Conservation (phyloP, 2,329 filamentous ascomycete genomes). For the Xylaria sp. region DNA sequence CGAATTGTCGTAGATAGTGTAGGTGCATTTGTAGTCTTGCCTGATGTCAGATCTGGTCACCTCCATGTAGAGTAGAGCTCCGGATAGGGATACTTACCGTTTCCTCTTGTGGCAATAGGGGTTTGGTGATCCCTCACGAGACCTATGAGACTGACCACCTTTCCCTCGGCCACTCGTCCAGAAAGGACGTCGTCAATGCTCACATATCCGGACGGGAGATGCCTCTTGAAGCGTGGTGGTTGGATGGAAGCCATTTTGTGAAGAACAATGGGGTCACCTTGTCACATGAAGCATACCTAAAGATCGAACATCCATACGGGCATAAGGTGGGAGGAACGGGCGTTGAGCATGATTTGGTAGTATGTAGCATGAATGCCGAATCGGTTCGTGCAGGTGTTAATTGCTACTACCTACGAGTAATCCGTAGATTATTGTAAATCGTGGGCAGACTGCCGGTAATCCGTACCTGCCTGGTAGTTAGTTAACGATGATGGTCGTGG, state of each 20-base stretch:
- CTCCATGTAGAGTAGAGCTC: not conserved
- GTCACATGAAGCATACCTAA: not conserved
- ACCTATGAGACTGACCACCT: constrained; percentile 58
- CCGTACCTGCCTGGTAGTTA: too few species aligned
- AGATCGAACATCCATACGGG: not conserved
- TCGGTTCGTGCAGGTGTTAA: too few species aligned
- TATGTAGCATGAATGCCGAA: too few species aligned
- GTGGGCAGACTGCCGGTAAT: too few species aligned
- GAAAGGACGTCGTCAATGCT: constrained; percentile 42
- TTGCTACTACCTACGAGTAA: too few species aligned
- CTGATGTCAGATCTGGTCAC: constrained; percentile 12
- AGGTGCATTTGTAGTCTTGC: constrained; percentile 54
- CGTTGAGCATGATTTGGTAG: not conserved
- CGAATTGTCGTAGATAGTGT: constrained; percentile 57
- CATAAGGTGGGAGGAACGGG: not conserved
- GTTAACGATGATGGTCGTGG: too few species aligned
- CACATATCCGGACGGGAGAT: constrained; percentile 35
- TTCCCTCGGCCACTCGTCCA: constrained; percentile 27
- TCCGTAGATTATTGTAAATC: too few species aligned
- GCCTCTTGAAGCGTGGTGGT: constrained; percentile 4
- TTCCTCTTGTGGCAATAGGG: constrained; percentile 45
- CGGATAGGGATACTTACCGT: constrained; percentile 38
- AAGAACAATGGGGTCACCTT: not conserved
- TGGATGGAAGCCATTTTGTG: constrained; percentile 19
- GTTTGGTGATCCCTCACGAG: constrained; percentile 61